A percentile compares a stretch with the other conserved stretches of the same genome.
Evolutionary conservation across 2,329 filamentous ascomycete species (phyloP).

Genomic region (Lachnellula occidentalis): DNA sequence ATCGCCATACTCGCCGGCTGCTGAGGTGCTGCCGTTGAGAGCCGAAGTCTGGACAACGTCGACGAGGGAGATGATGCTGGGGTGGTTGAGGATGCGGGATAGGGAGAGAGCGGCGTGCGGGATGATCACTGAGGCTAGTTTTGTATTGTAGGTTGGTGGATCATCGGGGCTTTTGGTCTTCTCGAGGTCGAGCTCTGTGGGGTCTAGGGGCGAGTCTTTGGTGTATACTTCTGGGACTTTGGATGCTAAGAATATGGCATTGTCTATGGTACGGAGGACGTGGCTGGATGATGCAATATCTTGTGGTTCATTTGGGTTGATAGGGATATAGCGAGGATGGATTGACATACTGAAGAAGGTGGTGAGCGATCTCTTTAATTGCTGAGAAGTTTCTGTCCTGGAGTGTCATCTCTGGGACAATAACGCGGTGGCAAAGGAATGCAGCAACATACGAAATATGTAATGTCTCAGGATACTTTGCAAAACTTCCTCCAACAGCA

Average conservation of each 20-base stretch:
- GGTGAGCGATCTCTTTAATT: not conserved
- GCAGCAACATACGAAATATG: not conserved
- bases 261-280: slow-evolving; percentile 22
- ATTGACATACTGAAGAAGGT: slow-evolving; percentile 4
- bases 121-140: slow-evolving; percentile 18
- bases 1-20: slow-evolving; percentile 15
- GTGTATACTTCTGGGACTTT: slow-evolving; percentile 10
- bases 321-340: slow-evolving; percentile 17
- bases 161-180: not conserved
- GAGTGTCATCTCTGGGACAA: not conserved
- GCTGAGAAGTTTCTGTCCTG: not conserved
- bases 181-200: not conserved
- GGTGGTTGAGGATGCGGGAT: slow-evolving; percentile 28
- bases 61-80: slow-evolving; percentile 27
- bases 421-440: not conserved
- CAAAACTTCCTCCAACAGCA: not conserved
- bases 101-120: slow-evolving; percentile 18
- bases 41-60: slow-evolving; percentile 22
- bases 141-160: slow-evolving; percentile 10
- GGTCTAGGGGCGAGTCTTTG: slow-evolving; percentile 3
- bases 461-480: not conserved
- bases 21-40: slow-evolving; percentile 3
- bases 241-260: slow-evolving; percentile 20
- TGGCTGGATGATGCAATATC: slow-evolving; percentile 15
- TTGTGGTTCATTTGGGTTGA: slow-evolving; percentile 13